phyloP scores from a whole-genome alignment of 148 eudicot genomes.

The Persicaria tinctoria region DNA sequence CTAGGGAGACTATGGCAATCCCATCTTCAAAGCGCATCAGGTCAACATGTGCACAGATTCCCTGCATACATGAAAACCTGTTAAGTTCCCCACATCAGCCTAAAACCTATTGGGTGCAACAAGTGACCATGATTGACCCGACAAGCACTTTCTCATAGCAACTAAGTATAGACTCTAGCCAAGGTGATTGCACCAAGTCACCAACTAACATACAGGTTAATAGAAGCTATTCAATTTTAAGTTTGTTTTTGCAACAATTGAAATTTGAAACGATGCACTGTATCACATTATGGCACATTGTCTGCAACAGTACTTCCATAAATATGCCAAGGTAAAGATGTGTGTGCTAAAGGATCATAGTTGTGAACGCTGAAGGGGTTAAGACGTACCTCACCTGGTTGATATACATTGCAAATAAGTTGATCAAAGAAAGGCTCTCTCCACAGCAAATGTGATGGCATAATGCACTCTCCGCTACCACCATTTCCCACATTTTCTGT shows the following conservation, averaged over 20 bases:
- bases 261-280: no score
- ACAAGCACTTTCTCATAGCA: not conserved
- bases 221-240: not conserved
- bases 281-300: no score
- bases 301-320: no score
- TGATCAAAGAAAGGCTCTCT: constrained; percentile 88
- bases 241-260: no score
- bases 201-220: not conserved
- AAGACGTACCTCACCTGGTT: constrained; percentile 95
- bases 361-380: not conserved
- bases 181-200: no score
- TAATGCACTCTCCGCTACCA: constrained; percentile 24
- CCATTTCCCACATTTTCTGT: constrained; percentile 13
- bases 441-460: constrained; percentile 57
- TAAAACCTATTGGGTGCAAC: not conserved
- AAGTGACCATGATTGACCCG: no score
- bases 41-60: constrained; percentile 92
- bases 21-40: constrained; percentile 95
- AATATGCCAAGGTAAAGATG: no score
- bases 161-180: not conserved
- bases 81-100: not conserved
- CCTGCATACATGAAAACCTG: constrained; percentile 34
- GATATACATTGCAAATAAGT: constrained; percentile 71
- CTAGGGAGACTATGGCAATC: constrained; percentile 76
- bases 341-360: not conserved